A percentile compares a stretch with the other conserved stretches of the same genome.
Evolutionary conservation across 1,139 yeast species (phyloP).

Genomic region (Casaregolazyma lundiana): DNA sequence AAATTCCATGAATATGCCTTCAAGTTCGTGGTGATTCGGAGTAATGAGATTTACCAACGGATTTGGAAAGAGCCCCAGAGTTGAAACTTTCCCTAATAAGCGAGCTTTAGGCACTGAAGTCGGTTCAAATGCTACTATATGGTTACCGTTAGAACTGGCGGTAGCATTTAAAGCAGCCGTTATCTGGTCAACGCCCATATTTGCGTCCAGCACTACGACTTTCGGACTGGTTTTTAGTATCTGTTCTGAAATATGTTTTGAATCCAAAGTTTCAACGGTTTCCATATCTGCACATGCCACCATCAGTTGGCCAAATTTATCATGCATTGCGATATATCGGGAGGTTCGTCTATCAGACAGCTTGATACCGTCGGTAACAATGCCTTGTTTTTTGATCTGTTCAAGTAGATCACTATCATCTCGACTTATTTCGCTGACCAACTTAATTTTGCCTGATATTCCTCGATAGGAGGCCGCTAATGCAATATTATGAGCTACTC

Average conservation of each 20-base stretch:
- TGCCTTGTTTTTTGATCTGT: constrained; percentile 32
- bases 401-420: constrained; percentile 47
- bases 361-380: constrained; percentile 44
- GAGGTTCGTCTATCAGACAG: constrained; percentile 45
- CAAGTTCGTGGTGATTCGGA: constrained; percentile 65
- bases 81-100: constrained; percentile 22
- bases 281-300: constrained; percentile 86
- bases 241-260: constrained; percentile 37
- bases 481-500: constrained; percentile 78
- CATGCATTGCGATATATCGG: constrained; percentile 69
- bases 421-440: constrained; percentile 58
- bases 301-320: constrained; percentile 54
- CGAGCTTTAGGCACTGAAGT: constrained; percentile 64
- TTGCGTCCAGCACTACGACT: constrained; percentile 62
- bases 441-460: constrained; percentile 21
- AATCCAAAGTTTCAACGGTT: constrained; percentile 51
- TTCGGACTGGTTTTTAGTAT: constrained; percentile 26
- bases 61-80: constrained; percentile 35
- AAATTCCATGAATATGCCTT: constrained; percentile 50
- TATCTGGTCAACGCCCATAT: constrained; percentile 47
- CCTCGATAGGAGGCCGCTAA: constrained; percentile 41
- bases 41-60: constrained; percentile 46
- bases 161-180: constrained; percentile 36
- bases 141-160: constrained; percentile 16
- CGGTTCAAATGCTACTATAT: constrained; percentile 61